A percentile compares a stretch with the other conserved stretches of the same genome.
Evolutionary conservation across 164 flowering plant species (phyloP).

Genomic region (Umbilicus rupestris): DNA sequence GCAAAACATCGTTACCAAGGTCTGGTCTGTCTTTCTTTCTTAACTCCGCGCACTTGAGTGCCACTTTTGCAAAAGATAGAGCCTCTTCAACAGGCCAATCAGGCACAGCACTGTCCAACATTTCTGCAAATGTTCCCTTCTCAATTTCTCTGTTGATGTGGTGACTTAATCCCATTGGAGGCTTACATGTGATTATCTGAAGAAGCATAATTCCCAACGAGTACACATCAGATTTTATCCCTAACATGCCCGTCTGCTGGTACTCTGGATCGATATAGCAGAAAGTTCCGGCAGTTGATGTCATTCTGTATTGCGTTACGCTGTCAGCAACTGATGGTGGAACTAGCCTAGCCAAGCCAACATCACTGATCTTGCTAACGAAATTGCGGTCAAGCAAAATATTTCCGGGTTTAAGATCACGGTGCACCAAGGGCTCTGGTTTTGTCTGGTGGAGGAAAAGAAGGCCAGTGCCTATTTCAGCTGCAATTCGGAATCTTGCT

Average conservation of each 20-base stretch:
- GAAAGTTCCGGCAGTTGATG: conserved; percentile 11
- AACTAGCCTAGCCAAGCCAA: conserved; percentile 9
- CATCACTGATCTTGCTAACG: conserved; percentile 10
- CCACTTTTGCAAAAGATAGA: conserved; percentile 2
- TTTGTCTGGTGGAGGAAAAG: conserved; percentile 7
- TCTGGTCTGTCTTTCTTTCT: conserved; percentile 10
- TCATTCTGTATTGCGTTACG: conserved; percentile 7
- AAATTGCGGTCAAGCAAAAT: conserved; percentile 9
- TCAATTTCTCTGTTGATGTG: not conserved
- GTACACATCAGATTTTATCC: conserved; percentile 9
- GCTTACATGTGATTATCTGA: conserved; percentile 5
- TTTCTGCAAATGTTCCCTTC: conserved; percentile 4
- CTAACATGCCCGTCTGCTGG: conserved; percentile 10
- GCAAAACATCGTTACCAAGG: conserved; percentile 6
- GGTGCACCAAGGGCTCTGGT: conserved; percentile 11
- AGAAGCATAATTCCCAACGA: conserved; percentile 9
- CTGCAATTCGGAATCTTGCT: conserved; percentile 4
- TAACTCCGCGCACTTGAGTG: conserved; percentile 9
- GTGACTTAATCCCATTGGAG: conserved; percentile 8
- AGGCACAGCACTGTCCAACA: not conserved
- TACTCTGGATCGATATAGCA: conserved; percentile 10
- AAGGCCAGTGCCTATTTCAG: conserved; percentile 7
- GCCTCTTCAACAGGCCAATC: conserved; percentile 12
- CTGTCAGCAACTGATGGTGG: conserved; percentile 11
- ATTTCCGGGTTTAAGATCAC: conserved; percentile 8